Percentiles rank a stretch among this genome's conserved stretches.
These are phyloP conservation scores for Cordyceps fumosorosea DNA, from an alignment of 2,329 filamentous ascomycete genomes.

Conservation along the genomic window DNA sequence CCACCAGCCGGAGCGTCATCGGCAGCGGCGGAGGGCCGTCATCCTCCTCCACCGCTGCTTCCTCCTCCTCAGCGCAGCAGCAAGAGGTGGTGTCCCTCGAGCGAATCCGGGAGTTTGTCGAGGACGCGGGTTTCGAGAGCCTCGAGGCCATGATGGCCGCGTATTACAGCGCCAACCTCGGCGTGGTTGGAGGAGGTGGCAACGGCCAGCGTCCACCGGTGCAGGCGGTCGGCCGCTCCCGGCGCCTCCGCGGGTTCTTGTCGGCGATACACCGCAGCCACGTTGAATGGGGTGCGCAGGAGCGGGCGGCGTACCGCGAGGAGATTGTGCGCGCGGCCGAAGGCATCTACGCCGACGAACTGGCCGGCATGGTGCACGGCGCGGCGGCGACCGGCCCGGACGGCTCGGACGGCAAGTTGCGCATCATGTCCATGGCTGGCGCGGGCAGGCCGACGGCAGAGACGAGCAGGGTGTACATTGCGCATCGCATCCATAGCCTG, in stretches of 20 bases:
- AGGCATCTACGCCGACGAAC: constrained; percentile 4
- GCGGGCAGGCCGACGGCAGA: constrained; percentile 2
- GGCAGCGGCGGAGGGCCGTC: neutral
- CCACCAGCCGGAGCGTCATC: neutral
- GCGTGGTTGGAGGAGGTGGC: no score
- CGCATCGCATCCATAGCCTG: constrained; percentile 1
- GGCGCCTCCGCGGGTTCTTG: constrained; percentile 4
- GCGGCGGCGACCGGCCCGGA: neutral
- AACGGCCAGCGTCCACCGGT: neutral
- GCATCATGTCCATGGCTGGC: neutral
- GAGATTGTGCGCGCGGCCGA: constrained; percentile 13
- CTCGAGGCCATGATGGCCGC: constrained; percentile 6
- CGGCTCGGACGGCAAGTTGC: neutral
- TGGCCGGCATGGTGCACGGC: neutral
- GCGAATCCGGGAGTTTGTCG: constrained; percentile 5
- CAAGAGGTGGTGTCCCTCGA: neutral
- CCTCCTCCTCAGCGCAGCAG: neutral
- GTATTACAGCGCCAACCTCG: constrained; percentile 4
- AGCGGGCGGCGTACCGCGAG: constrained; percentile 11
- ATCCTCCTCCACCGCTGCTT: neutral
- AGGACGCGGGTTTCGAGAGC: constrained; percentile 9
- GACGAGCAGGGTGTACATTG: constrained; percentile 7
- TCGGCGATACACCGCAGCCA: constrained; percentile 9
- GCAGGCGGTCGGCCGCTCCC: neutral
- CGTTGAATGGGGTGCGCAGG: constrained; percentile 9